Evolutionary conservation across 192 early-diverging fungal species (phyloP), one percentile per base, ranked within the genome.

Genomic region (Gaertneriomyces semiglobifer): DNA sequence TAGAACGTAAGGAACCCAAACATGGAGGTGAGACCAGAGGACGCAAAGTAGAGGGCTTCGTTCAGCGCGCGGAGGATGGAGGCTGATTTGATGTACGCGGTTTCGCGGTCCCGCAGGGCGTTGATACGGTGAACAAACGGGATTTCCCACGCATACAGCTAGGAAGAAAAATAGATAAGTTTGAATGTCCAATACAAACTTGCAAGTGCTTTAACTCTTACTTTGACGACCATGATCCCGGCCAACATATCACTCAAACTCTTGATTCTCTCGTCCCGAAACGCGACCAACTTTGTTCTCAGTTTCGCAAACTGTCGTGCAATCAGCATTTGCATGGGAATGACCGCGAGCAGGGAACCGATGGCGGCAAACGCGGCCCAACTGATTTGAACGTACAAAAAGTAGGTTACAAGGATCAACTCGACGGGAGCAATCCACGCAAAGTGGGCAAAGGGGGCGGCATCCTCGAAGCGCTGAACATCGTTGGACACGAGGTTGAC

Each of bases 401-500:
- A 77, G 63, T 79, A 79, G 5, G 62, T 47, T 44, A 73, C 68
- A 7, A 76, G 16, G 6, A 72, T 41, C 8, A 73, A 39, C 62
- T 84, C 74, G 10, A 84, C 25, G 4, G 82, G 82, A 0, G 71
- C 82, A 20, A 79, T 52, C 69, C 75, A 79, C 40, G 80, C 60
- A 60, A 60, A 81, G 44, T 79, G 71, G 20, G 71, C 64, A 54
- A 82, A 82, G 7, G 74, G 68, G 19, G 50, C 55, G 18, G 55
- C 55, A 62, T 83, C 78, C 64, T 83, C 81, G 58, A 83, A 80
- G 4, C 77, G 66, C 56, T 84, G 79, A 3, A 84, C 82, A 55
- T 84, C 82, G 53, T 75, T 80, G 20, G 77, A 75, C 3, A 81
- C 71, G 44, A 84, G 47, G 58, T 77, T 81, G 46, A 77, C 66